Base-by-base conservation (phyloP, 2,329 filamentous ascomycete genomes). In the Dichotomopilus funicola region DNA sequence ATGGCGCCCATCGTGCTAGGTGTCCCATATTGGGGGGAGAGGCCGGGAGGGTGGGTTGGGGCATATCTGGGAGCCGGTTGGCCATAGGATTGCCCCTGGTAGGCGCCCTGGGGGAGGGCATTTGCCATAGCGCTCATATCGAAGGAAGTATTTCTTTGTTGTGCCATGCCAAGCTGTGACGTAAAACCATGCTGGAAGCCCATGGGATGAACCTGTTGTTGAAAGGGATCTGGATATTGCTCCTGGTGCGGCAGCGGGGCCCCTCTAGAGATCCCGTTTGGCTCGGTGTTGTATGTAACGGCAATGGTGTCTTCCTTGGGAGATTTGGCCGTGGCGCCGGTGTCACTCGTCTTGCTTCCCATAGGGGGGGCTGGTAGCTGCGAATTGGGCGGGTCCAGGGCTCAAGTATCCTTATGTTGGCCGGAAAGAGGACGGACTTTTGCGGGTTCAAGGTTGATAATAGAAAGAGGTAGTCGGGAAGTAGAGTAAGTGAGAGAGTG, bases 61-160 rank as follows among this genome's bases (percentile, higher is more conserved):
- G 62, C 68, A 62, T 67, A 70, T 61, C 69, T 65, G 61, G 64
- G 69, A 43, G 59, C 70, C 57, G 55, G 66, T 37, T 70, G 70
- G 42, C 66, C 62, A 50, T 73, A 72, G 43, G 72, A 73, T 7
- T 64, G 66, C 35, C 68, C 66, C 55, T 71, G 71, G 62, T 75
- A 77, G 6, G 63, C 65, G 31, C 67, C 58, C 37, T 72, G 70
- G 0, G 78, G 77, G 35, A 80, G 67, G 49, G 74, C 66, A 59
- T 69, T 73, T 35, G 68, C 67, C 70, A 81, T 72, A 12, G 68
- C 60, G 19, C 62, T 66, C 77, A 80, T 78, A 61, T 76, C 77
- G 65, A 77, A 81, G 6, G 71, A 67, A 4, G 70, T 68, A 36
- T 65, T 61, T 42, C 68, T 67, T 60, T 70, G 71, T 33, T 68